Percentiles rank a stretch among this genome's conserved stretches.
phyloP scores from a whole-genome alignment of 345 rosid species.

The Eucalyptus melliodora region DNA sequence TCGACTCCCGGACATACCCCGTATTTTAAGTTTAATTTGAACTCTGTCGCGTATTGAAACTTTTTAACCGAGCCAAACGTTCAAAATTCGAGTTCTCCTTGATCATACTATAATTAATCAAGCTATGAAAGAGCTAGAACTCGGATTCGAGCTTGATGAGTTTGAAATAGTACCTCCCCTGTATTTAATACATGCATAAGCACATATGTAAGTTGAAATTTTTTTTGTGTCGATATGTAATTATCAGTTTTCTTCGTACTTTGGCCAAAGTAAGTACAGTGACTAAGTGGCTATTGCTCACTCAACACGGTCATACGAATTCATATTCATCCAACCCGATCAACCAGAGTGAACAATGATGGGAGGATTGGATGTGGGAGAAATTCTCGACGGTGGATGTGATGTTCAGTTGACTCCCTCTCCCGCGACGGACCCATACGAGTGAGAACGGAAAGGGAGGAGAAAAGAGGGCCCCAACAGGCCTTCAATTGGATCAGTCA shows the following conservation, averaged over 20 bases:
- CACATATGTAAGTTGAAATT: no score
- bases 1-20: rapidly evolving
- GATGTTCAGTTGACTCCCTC: background rate
- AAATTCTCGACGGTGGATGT: background rate
- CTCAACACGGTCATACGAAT: background rate
- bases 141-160: background rate
- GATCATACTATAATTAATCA: background rate
- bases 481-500: background rate
- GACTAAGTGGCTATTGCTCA: background rate
- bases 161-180: background rate
- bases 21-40: no score
- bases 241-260: background rate
- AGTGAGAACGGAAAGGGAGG: background rate
- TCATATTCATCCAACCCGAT: background rate
- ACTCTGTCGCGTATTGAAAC: rapidly evolving
- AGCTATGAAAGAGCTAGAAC: background rate
- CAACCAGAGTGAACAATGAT: background rate
- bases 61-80: background rate
- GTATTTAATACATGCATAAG: background rate
- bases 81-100: background rate
- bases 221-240: background rate
- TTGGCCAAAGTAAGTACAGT: background rate
- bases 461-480: background rate
- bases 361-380: background rate
- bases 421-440: background rate